Percentiles rank a stretch among this genome's conserved stretches.
These are phyloP conservation scores for Oropetium thomaeum DNA, from an alignment of 176 grass and related monocot genomes.

Conservation along the genomic window DNA sequence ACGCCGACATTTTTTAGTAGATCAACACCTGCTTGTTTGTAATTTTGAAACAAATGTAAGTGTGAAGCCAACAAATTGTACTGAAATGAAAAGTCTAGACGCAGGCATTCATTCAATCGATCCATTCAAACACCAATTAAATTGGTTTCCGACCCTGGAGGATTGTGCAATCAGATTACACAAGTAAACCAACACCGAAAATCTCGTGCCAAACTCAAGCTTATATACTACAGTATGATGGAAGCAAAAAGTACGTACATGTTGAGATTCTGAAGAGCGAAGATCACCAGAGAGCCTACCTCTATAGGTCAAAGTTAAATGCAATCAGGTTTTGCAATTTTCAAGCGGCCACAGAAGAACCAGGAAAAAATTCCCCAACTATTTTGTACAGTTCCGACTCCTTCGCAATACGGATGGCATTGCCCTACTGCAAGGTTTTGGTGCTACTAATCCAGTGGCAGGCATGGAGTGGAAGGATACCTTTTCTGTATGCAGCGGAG, in stretches of 20 bases:
- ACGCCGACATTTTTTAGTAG: constrained; percentile 68
- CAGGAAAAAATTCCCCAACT: not conserved
- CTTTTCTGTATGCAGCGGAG: not conserved
- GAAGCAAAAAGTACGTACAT: too few relatives aligned
- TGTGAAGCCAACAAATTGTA: not conserved
- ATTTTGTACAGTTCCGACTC: not conserved
- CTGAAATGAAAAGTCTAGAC: not conserved
- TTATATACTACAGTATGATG: too few relatives aligned
- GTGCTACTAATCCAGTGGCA: not conserved
- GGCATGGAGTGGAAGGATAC: not conserved
- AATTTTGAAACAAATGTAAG: not conserved
- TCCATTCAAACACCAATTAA: not conserved
- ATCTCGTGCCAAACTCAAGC: too few relatives aligned
- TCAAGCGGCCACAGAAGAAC: not conserved
- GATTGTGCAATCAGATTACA: not conserved
- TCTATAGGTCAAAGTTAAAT: too few relatives aligned
- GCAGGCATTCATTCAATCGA: not conserved
- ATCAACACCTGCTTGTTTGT: constrained; percentile 56
- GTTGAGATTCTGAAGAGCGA: not conserved
- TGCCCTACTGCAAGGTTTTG: not conserved
- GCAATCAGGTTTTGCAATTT: too few relatives aligned
- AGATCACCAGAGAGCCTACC: not conserved
- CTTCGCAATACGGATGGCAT: not conserved
- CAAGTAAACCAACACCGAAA: not conserved
- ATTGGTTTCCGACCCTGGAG: not conserved